These are phyloP conservation scores for Xylaria palmicola DNA, from an alignment of 495 filamentous ascomycete species.

Conservation along the genomic window DNA sequence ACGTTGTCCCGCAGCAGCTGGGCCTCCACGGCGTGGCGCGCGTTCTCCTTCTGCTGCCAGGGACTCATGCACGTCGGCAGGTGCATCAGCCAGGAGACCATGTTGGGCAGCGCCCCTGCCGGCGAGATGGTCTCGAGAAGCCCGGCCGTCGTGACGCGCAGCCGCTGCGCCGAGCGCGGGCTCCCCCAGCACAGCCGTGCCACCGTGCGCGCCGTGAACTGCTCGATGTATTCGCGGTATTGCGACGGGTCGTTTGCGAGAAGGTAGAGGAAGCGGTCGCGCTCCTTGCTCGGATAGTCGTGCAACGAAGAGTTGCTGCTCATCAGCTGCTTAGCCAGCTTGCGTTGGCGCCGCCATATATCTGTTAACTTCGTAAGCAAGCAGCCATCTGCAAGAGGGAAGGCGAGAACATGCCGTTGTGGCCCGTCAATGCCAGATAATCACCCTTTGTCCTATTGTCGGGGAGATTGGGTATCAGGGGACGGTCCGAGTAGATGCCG, in stretches of 20 bases:
- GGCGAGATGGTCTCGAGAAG: conserved; percentile 59
- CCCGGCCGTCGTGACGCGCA: conserved; percentile 56
- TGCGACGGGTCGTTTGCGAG: conserved; percentile 39
- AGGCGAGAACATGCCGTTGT: conserved; percentile 36
- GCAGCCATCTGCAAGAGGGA: background rate
- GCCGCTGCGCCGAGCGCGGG: conserved; percentile 42
- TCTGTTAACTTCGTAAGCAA: conserved; percentile 29
- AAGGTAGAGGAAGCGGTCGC: conserved; percentile 53
- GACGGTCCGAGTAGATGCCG: conserved; percentile 62
- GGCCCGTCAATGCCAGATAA: conserved; percentile 55
- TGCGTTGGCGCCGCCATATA: conserved; percentile 58
- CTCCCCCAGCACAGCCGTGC: conserved; percentile 59
- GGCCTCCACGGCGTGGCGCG: conserved; percentile 40
- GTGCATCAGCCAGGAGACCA: conserved; percentile 44
- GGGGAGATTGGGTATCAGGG: conserved; percentile 50
- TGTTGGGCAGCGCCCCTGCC: conserved; percentile 54
- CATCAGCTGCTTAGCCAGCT: conserved; percentile 59
- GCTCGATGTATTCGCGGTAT: conserved; percentile 56
- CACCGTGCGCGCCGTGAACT: conserved; percentile 60
- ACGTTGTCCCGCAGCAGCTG: conserved; percentile 39
- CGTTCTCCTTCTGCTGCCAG: conserved; percentile 52
- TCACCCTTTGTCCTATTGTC: conserved; percentile 56
- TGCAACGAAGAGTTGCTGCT: conserved; percentile 43
- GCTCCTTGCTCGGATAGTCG: conserved; percentile 53
- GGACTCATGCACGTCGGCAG: conserved; percentile 45